Percentiles rank a stretch among this genome's conserved stretches.
Conservation (phyloP, 495 filamentous ascomycete species). For the Cryomyces minteri region DNA sequence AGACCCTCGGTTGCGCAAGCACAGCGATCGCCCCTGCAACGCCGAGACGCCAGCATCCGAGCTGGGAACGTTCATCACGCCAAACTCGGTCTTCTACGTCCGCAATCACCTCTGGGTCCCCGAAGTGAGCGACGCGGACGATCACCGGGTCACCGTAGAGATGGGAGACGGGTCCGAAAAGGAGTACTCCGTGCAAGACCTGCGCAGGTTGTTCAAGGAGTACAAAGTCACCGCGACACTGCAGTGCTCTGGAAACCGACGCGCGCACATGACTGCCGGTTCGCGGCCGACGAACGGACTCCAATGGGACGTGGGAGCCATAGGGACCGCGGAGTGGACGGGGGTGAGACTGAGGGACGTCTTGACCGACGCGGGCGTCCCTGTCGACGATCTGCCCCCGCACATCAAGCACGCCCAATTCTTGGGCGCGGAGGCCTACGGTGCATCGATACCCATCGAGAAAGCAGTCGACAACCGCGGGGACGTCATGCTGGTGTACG, state of each 20-base stretch:
- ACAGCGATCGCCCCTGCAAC: slow-evolving; percentile 34
- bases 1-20: slow-evolving; percentile 26
- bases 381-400: slow-evolving; percentile 11
- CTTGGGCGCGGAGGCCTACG: slow-evolving; percentile 39
- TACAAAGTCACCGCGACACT: slow-evolving; percentile 37
- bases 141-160: slow-evolving; percentile 32
- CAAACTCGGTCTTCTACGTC: slow-evolving; percentile 36
- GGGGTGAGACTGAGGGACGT: slow-evolving; percentile 39
- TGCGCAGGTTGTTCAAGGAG: slow-evolving; percentile 30
- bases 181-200: slow-evolving; percentile 31
- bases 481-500: slow-evolving; percentile 40
- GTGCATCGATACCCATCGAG: slow-evolving; percentile 36
- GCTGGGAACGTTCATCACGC: slow-evolving; percentile 27
- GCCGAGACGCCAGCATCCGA: slow-evolving; percentile 30
- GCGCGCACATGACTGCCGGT: slow-evolving; percentile 38
- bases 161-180: slow-evolving; percentile 32
- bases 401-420: slow-evolving; percentile 35
- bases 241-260: slow-evolving; percentile 43
- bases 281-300: slow-evolving; percentile 35
- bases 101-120: slow-evolving; percentile 48
- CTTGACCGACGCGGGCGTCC: slow-evolving; percentile 30
- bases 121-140: slow-evolving; percentile 19
- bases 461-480: slow-evolving; percentile 32
- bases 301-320: slow-evolving; percentile 40
- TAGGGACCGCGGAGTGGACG: slow-evolving; percentile 42